A percentile compares a stretch with the other conserved stretches of the same genome.
These are phyloP conservation scores for Fraxinus xanthoxyloides DNA, from an alignment of 305 asterid genomes.

Conservation along the genomic window DNA sequence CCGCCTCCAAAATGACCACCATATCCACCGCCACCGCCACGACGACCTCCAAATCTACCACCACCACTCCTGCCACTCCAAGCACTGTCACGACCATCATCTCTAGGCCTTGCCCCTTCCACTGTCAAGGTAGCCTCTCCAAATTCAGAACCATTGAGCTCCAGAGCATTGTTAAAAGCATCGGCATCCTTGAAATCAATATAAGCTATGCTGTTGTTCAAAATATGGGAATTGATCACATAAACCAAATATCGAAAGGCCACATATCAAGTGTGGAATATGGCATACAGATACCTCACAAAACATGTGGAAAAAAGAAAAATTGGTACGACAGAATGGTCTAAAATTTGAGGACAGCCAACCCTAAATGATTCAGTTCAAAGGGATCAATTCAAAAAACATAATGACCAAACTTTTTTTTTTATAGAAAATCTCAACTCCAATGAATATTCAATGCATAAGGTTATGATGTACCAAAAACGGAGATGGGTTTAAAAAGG, in stretches of 20 bases:
- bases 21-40: conserved; percentile 28
- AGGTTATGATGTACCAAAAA: not conserved
- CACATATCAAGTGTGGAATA: not conserved
- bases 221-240: conserved; percentile 13
- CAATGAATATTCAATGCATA: not conserved
- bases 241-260: not conserved
- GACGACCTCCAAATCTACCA: conserved; percentile 30
- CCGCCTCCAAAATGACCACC: conserved; percentile 33
- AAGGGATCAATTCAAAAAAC: not conserved
- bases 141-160: conserved; percentile 46
- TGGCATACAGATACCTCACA: not conserved
- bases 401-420: not conserved
- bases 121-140: conserved; percentile 44
- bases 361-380: not conserved
- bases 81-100: conserved; percentile 25
- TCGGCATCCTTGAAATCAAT: conserved; percentile 47
- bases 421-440: not conserved
- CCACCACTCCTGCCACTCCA: conserved; percentile 40
- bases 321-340: not conserved
- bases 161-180: conserved; percentile 53
- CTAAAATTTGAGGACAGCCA: not conserved
- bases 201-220: conserved; percentile 59
- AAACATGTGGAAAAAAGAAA: not conserved
- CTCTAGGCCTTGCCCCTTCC: conserved; percentile 66
- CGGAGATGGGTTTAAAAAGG: not conserved